A percentile compares a stretch with the other conserved stretches of the same genome.
These are phyloP conservation scores for Wakefieldia striispora DNA, from an alignment of 768 basidiomycete species.

Conservation along the genomic window DNA sequence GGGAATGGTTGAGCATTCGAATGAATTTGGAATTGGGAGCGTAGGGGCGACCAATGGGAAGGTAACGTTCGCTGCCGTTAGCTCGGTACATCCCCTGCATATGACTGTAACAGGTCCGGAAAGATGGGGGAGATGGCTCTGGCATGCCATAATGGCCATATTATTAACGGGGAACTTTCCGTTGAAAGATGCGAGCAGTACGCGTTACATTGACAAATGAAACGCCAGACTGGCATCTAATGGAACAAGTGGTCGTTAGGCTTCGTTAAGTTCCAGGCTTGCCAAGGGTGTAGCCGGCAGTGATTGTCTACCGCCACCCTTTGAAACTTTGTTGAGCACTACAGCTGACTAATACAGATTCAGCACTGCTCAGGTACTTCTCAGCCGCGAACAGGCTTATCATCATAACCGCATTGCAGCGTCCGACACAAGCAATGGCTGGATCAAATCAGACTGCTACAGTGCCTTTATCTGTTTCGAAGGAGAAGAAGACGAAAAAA, in stretches of 20 bases:
- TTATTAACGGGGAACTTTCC: constrained; percentile 28
- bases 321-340: constrained; percentile 12
- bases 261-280: constrained; percentile 13
- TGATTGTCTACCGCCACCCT: constrained; percentile 18
- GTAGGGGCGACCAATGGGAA: constrained; percentile 7
- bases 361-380: no score
- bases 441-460: constrained; percentile 23
- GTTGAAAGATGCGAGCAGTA: constrained; percentile 7
- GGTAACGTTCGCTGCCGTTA: constrained; percentile 27
- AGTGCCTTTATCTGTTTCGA: constrained; percentile 23
- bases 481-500: constrained; percentile 26
- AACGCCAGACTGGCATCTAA: constrained; percentile 7
- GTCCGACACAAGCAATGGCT: constrained; percentile 20
- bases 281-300: constrained; percentile 6
- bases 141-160: constrained; percentile 26
- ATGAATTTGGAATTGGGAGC: constrained; percentile 22
- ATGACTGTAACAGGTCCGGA: constrained; percentile 34
- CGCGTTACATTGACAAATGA: constrained; percentile 9
- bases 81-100: constrained; percentile 26
- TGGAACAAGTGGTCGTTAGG: constrained; percentile 15
- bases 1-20: constrained; percentile 14
- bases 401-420: constrained; percentile 15
- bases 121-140: constrained; percentile 7
- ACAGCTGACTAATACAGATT: constrained; percentile 22
- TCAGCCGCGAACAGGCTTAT: constrained; percentile 9